Evolutionary conservation across 2,329 filamentous ascomycete species (phyloP).

Genomic region (Eurotiales sp.): DNA sequence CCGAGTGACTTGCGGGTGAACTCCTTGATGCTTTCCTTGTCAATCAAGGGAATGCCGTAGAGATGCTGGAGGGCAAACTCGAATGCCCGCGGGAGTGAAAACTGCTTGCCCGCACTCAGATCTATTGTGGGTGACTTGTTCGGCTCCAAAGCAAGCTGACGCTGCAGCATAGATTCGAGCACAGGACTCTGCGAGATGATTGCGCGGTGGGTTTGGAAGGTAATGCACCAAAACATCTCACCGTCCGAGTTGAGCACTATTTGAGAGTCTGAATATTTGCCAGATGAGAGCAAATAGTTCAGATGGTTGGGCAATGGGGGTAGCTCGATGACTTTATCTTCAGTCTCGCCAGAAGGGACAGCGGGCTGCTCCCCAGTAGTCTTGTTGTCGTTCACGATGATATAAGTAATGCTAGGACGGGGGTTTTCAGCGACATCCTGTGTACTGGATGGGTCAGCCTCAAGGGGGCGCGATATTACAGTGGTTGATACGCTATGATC

Average conservation of each 20-base stretch:
- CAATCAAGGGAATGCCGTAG: constrained; percentile 24
- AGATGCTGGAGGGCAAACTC: constrained; percentile 24
- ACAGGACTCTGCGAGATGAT: constrained; percentile 24
- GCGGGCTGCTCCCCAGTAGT: neutral
- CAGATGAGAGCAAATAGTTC: constrained; percentile 16
- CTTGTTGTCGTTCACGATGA: neutral
- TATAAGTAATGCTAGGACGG: neutral
- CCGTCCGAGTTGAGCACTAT: constrained; percentile 21
- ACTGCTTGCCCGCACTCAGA: constrained; percentile 20
- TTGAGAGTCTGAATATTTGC: constrained; percentile 19
- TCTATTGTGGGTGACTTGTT: constrained; percentile 14
- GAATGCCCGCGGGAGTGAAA: constrained; percentile 23
- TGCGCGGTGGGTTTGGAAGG: constrained; percentile 20
- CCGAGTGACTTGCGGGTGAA: constrained; percentile 17
- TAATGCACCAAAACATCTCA: constrained; percentile 18
- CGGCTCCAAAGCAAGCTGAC: neutral
- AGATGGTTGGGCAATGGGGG: constrained; percentile 4
- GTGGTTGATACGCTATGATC: neutral
- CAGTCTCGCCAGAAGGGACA: neutral
- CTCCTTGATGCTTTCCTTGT: constrained; percentile 15
- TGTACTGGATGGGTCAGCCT: no score
- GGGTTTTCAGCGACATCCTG: no score
- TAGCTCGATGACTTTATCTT: neutral
- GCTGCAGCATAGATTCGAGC: constrained; percentile 19
- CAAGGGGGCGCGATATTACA: neutral